phyloP scores from a whole-genome alignment of 1,139 yeast genomes.

The Sugiyamaella novakii region DNA sequence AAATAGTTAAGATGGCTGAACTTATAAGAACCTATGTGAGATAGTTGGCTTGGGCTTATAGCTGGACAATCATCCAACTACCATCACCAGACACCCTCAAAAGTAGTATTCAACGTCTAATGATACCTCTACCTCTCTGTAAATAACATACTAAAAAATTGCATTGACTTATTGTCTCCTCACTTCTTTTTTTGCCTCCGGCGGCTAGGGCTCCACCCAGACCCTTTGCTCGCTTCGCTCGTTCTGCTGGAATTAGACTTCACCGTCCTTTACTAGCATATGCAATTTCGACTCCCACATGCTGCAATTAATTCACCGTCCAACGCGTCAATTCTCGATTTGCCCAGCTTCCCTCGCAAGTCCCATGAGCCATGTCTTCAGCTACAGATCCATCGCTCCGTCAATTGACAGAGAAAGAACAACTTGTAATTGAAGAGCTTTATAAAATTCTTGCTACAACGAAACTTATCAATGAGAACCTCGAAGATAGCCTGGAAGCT shows the following conservation, averaged over 20 bases:
- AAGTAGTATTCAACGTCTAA: constrained; percentile 12
- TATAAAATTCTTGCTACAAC: constrained; percentile 29
- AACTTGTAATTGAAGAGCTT: constrained; percentile 29
- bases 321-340: not conserved
- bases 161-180: not conserved
- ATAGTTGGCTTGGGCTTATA: too few species aligned
- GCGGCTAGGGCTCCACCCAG: not conserved
- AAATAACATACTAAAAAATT: not conserved
- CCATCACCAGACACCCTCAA: not conserved
- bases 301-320: too few species aligned
- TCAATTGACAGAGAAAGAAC: constrained; percentile 24
- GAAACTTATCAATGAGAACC: constrained; percentile 26
- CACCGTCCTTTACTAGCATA: not conserved
- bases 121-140: not conserved
- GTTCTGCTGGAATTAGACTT: not conserved
- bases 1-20: too few species aligned
- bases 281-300: not conserved
- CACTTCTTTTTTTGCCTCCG: not conserved
- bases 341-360: not conserved
- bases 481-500: constrained; percentile 21
- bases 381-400: not conserved
- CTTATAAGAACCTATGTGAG: too few species aligned
- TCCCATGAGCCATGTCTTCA: not conserved
- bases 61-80: not conserved
- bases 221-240: not conserved